A percentile compares a stretch with the other conserved stretches of the same genome.
These are phyloP conservation scores for Picea abies DNA, from an alignment of 83 land plant genomes.

Conservation along the genomic window DNA sequence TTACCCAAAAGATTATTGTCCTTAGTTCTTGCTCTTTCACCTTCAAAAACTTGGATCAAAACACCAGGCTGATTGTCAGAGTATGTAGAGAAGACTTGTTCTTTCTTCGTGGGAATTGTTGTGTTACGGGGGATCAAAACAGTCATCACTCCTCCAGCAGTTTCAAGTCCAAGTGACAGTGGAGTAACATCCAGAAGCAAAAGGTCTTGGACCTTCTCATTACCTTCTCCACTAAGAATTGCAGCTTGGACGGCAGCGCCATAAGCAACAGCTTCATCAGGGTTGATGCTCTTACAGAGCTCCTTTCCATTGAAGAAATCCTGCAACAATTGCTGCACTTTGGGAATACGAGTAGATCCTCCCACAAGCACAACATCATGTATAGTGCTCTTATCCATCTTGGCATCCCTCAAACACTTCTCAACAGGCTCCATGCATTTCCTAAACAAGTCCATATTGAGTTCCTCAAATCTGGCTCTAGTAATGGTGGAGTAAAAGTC, in stretches of 20 bases:
- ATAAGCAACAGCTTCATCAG: constrained; percentile 80
- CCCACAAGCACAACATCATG: constrained; percentile 81
- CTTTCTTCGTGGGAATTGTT: constrained; percentile 79
- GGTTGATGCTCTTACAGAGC: constrained; percentile 79
- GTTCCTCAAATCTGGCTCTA: constrained; percentile 73
- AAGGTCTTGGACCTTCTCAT: constrained; percentile 73
- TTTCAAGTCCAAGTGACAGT: constrained; percentile 64
- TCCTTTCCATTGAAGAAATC: constrained; percentile 84
- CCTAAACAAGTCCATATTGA: constrained; percentile 80
- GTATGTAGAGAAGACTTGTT: constrained; percentile 72
- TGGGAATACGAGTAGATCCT: constrained; percentile 77
- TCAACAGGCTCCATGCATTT: constrained; percentile 86
- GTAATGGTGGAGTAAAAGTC: constrained; percentile 78
- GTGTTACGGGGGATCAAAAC: constrained; percentile 70
- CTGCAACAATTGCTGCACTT: constrained; percentile 77
- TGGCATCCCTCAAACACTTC: constrained; percentile 78
- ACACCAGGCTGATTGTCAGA: constrained; percentile 84
- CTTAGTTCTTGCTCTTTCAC: constrained; percentile 65
- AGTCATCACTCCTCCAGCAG: constrained; percentile 82
- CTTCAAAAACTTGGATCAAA: constrained; percentile 74
- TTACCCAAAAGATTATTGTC: constrained; percentile 72
- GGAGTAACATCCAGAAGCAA: constrained; percentile 74
- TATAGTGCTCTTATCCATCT: constrained; percentile 74
- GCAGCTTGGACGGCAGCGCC: constrained; percentile 83
- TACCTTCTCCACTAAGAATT: constrained; percentile 73